Evolutionary conservation across 768 basidiomycete species (phyloP).

Genomic region (Tylopilus rubrobrunneus): DNA sequence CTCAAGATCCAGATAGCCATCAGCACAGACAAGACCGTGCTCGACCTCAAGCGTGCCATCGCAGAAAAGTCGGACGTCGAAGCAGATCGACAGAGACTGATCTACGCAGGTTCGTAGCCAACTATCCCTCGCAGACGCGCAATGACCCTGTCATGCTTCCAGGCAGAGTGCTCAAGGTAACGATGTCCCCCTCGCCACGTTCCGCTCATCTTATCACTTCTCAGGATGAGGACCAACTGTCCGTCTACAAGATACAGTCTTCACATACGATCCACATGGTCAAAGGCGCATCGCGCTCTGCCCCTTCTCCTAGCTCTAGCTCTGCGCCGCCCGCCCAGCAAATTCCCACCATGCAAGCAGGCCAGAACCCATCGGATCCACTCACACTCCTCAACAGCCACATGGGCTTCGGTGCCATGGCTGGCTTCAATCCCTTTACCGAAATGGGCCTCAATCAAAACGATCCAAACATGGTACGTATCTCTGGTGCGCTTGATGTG

Average conservation of each 20-base stretch:
- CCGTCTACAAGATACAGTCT: slow-evolving; percentile 86
- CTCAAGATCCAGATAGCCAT: slow-evolving; percentile 89
- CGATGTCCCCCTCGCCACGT: not conserved
- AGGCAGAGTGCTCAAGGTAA: slow-evolving; percentile 75
- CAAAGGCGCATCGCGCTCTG: slow-evolving; percentile 64
- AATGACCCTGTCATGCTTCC: not conserved
- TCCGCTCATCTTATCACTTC: slow-evolving; percentile 6
- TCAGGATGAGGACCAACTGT: slow-evolving; percentile 79
- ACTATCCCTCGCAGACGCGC: not conserved
- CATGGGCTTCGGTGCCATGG: slow-evolving; percentile 74
- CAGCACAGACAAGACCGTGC: slow-evolving; percentile 75
- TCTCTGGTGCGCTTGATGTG: slow-evolving; percentile 1
- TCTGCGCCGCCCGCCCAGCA: slow-evolving; percentile 38
- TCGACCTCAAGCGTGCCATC: slow-evolving; percentile 88
- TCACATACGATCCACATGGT: slow-evolving; percentile 92
- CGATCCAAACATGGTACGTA: slow-evolving; percentile 87
- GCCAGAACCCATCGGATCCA: slow-evolving; percentile 85
- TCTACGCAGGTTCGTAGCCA: slow-evolving; percentile 73
- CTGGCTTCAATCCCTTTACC: slow-evolving; percentile 88
- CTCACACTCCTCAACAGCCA: slow-evolving; percentile 79
- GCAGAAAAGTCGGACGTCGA: slow-evolving; percentile 81
- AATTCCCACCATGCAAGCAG: slow-evolving; percentile 84
- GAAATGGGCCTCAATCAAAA: slow-evolving; percentile 88
- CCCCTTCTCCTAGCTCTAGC: slow-evolving; percentile 33
- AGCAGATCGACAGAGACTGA: slow-evolving; percentile 84